A percentile compares a stretch with the other conserved stretches of the same genome.
phyloP scores from a whole-genome alignment of 2,329 filamentous ascomycete genomes.

The Cordyceps farinosa region DNA sequence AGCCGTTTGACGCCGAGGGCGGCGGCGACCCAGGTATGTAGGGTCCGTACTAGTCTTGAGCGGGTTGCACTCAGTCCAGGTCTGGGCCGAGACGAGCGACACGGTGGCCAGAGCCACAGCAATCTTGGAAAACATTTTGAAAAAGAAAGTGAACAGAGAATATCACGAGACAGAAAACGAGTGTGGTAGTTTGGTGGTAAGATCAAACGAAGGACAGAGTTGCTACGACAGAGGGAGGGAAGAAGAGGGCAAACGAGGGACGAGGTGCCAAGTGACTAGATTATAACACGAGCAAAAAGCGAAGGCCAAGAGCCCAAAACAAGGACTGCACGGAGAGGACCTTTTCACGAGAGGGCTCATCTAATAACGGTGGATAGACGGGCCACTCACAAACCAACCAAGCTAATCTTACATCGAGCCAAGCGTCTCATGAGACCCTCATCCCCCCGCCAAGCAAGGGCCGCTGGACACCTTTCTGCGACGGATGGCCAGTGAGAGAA shows the following conservation, averaged over 20 bases:
- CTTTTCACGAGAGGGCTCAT: background rate
- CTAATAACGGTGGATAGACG: background rate
- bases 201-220: constrained; percentile 6
- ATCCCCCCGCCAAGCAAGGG: background rate
- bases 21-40: too few relatives aligned
- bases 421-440: constrained; percentile 3
- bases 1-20: too few relatives aligned
- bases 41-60: constrained; percentile 43
- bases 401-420: constrained; percentile 8
- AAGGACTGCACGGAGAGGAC: background rate
- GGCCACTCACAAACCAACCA: background rate
- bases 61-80: constrained; percentile 53
- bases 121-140: constrained; percentile 42
- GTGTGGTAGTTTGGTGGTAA: background rate
- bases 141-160: background rate
- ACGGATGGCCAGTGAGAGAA: background rate
- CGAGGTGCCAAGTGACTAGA: background rate
- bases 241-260: background rate
- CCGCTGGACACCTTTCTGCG: background rate
- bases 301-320: background rate
- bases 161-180: constrained; percentile 11
- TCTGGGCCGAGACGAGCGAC: constrained; percentile 51
- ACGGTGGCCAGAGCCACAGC: constrained; percentile 49
- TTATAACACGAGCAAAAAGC: constrained; percentile 6
- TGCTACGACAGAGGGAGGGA: background rate